These are phyloP conservation scores for Solanum rostratum DNA, from an alignment of 257 asterid genomes.

Conservation along the genomic window DNA sequence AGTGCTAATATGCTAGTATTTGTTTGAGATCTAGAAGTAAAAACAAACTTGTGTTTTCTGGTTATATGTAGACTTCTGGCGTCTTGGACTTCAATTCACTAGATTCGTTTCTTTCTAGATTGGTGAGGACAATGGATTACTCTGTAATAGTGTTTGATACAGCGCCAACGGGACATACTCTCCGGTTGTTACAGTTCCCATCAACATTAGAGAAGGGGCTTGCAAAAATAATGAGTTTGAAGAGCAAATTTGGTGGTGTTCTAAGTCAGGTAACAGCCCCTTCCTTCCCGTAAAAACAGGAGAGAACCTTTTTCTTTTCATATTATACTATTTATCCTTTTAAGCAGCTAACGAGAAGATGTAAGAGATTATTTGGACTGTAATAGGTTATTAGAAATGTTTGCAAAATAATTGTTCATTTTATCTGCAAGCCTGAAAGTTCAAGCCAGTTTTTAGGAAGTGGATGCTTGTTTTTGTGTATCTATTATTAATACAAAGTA, in stretches of 20 bases:
- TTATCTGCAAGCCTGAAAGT: background rate
- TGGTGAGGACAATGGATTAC: slow-evolving; percentile 93
- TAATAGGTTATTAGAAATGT: background rate
- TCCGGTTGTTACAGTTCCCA: slow-evolving; percentile 90
- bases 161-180: slow-evolving; percentile 98
- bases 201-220: slow-evolving; percentile 90
- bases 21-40: background rate
- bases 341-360: background rate
- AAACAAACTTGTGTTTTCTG: background rate
- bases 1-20: background rate
- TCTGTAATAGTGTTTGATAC: slow-evolving; percentile 94
- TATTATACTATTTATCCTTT: background rate
- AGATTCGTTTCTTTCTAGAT: slow-evolving; percentile 26
- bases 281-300: background rate
- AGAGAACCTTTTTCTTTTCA: background rate
- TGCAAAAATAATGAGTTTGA: slow-evolving; percentile 78
- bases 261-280: slow-evolving; percentile 54
- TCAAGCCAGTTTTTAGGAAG: background rate
- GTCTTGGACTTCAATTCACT: background rate
- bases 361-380: background rate
- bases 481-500: background rate
- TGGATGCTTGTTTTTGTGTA: background rate
- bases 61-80: background rate
- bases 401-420: background rate
- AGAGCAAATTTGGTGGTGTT: slow-evolving; percentile 85